phyloP scores from a whole-genome alignment of 495 filamentous ascomycete species.

The Podospora pseudocomata region DNA sequence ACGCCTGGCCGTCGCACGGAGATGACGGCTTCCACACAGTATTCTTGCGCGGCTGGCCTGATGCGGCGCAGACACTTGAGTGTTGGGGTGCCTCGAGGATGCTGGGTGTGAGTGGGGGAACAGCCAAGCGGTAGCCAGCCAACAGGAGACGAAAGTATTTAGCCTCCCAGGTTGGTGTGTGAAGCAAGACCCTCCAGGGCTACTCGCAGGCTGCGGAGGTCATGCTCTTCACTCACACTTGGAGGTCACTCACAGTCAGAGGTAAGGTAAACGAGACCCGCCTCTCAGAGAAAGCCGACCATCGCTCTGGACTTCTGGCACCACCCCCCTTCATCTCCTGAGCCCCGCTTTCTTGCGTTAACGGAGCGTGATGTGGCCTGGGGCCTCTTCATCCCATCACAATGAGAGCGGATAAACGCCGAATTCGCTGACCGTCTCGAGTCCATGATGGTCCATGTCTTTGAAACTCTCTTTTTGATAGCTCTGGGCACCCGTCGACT shows the following conservation, averaged over 20 bases:
- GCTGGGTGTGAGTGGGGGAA: neutral
- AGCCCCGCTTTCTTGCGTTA: constrained; percentile 6
- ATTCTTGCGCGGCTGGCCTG: constrained; percentile 2
- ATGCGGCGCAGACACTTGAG: neutral
- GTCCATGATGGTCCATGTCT: neutral
- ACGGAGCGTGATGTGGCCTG: neutral
- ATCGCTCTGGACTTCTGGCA: neutral
- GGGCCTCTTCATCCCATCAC: neutral
- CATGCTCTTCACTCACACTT: constrained; percentile 1
- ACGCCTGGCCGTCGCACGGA: neutral
- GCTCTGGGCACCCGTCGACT: neutral
- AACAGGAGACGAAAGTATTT: constrained; percentile 1
- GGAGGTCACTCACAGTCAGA: neutral
- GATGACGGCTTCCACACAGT: constrained; percentile 1
- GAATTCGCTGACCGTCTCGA: neutral
- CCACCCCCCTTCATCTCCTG: neutral
- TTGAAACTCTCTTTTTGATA: neutral
- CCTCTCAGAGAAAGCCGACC: neutral
- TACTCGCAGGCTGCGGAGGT: constrained; percentile 7
- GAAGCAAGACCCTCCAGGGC: neutral
- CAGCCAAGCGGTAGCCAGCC: neutral
- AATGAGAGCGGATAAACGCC: neutral
- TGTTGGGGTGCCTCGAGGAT: neutral
- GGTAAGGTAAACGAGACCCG: neutral
- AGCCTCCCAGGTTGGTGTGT: constrained; percentile 6